Evolutionary conservation across 495 filamentous ascomycete species (phyloP).

Genomic region (Corynascus novoguineensis): DNA sequence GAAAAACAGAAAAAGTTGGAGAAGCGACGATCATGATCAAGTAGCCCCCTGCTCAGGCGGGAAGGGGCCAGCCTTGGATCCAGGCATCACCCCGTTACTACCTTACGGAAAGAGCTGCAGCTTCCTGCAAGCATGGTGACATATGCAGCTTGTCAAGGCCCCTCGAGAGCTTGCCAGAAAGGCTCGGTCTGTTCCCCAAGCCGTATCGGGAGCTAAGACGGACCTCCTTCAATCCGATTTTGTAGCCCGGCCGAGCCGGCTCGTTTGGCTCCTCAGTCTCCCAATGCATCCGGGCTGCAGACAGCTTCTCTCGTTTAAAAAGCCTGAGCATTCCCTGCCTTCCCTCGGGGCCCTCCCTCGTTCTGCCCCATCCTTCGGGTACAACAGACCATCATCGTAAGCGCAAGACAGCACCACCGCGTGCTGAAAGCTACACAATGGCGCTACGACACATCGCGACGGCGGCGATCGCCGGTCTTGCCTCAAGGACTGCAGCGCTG

Average conservation of each 20-base stretch:
- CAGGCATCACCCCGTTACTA: not conserved
- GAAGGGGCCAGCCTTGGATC: not conserved
- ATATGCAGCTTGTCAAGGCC: not conserved
- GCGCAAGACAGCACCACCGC: not conserved
- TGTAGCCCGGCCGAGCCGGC: not conserved
- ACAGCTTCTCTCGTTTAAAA: not conserved
- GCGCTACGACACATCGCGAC: slow-evolving; percentile 16
- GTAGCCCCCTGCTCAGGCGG: not conserved
- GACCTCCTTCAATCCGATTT: slow-evolving; percentile 4
- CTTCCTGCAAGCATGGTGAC: slow-evolving; percentile 4
- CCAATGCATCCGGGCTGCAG: not conserved
- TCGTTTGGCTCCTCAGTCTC: not conserved
- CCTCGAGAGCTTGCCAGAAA: not conserved
- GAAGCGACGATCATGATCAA: slow-evolving; percentile 1
- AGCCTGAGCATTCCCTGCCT: not conserved
- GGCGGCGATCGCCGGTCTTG: slow-evolving; percentile 24
- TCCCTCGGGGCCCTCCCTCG: not conserved
- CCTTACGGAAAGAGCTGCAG: slow-evolving; percentile 5
- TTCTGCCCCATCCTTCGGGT: not conserved
- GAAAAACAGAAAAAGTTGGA: not conserved
- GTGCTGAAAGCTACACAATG: slow-evolving; percentile 12
- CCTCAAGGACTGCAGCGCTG: slow-evolving; percentile 27
- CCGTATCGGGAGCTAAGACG: slow-evolving; percentile 6
- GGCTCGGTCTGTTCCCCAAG: slow-evolving; percentile 14
- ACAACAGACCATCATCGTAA: not conserved